phyloP scores from a whole-genome alignment of 1,139 yeast genomes.

The Suhomyces panamericanus region DNA sequence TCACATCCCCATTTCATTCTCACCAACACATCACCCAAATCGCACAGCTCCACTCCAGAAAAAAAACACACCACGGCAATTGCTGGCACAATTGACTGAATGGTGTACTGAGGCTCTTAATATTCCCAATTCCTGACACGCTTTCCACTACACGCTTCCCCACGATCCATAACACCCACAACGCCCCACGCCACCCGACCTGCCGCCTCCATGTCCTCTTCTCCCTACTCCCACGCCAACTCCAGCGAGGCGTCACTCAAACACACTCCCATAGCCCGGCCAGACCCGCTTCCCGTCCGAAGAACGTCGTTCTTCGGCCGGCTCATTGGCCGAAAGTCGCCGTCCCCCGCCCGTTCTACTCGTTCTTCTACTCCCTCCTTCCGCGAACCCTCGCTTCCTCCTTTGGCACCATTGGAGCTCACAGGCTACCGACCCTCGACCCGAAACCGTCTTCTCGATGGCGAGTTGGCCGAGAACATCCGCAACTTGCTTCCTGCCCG shows the following conservation, averaged over 20 bases:
- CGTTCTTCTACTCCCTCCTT: slow-evolving; percentile 2
- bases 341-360: slow-evolving; percentile 6
- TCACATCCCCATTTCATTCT: background rate
- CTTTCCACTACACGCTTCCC: too few species aligned
- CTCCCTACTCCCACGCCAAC: slow-evolving; percentile 1
- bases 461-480: slow-evolving; percentile 70
- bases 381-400: slow-evolving; percentile 27
- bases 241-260: slow-evolving; percentile 5
- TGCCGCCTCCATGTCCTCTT: background rate
- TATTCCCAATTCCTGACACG: too few species aligned
- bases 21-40: too few species aligned
- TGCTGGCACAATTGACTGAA: slow-evolving; percentile 1
- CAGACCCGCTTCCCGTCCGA: slow-evolving; percentile 1
- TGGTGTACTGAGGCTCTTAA: background rate
- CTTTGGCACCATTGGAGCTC: slow-evolving; percentile 34
- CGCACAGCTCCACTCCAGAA: too few species aligned
- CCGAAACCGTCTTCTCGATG: slow-evolving; percentile 54
- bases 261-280: slow-evolving; percentile 1
- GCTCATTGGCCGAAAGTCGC: slow-evolving; percentile 10
- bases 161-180: too few species aligned
- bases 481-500: slow-evolving; percentile 74
- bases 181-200: background rate
- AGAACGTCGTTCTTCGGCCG: slow-evolving; percentile 10
- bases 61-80: background rate
- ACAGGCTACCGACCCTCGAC: slow-evolving; percentile 61